Percentiles rank a stretch among this genome's conserved stretches.
phyloP scores from a whole-genome alignment of 441 rosid genomes.

The Pelargonium myrrhifolium region DNA sequence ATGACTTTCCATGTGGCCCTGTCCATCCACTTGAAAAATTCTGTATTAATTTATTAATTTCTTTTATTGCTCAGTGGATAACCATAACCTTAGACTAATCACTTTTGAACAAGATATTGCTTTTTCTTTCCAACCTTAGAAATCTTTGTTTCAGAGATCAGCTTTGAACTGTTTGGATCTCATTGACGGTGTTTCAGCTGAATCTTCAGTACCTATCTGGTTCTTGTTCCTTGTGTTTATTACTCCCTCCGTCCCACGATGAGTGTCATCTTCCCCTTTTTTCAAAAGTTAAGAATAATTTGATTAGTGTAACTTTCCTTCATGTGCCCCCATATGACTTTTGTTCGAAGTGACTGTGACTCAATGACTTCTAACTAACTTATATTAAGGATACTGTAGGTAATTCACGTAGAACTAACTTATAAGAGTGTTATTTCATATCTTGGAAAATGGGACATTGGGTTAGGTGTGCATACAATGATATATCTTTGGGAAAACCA shows the following conservation, averaged over 20 bases:
- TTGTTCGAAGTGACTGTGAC: too few relatives aligned
- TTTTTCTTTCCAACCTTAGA: not conserved
- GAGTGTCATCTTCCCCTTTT: too few relatives aligned
- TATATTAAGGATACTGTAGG: too few relatives aligned
- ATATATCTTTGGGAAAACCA: too few relatives aligned
- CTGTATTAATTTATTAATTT: not conserved
- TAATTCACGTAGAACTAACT: too few relatives aligned
- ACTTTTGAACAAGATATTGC: not conserved
- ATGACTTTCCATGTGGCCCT: slow-evolving; percentile 3
- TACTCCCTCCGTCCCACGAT: not conserved
- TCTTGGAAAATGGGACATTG: too few relatives aligned
- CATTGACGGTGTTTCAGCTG: not conserved
- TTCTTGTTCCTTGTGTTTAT: not conserved
- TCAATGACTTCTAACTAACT: too few relatives aligned
- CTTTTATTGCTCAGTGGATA: not conserved
- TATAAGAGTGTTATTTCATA: too few relatives aligned
- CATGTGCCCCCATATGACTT: too few relatives aligned
- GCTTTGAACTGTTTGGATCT: not conserved
- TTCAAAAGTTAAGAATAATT: too few relatives aligned
- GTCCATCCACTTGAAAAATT: not conserved
- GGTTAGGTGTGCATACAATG: too few relatives aligned
- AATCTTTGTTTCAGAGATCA: not conserved
- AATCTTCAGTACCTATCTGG: not conserved
- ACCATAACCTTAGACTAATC: not conserved
- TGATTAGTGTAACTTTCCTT: too few relatives aligned